phyloP scores from a whole-genome alignment of 345 rosid species.

The Triadica sebifera region DNA sequence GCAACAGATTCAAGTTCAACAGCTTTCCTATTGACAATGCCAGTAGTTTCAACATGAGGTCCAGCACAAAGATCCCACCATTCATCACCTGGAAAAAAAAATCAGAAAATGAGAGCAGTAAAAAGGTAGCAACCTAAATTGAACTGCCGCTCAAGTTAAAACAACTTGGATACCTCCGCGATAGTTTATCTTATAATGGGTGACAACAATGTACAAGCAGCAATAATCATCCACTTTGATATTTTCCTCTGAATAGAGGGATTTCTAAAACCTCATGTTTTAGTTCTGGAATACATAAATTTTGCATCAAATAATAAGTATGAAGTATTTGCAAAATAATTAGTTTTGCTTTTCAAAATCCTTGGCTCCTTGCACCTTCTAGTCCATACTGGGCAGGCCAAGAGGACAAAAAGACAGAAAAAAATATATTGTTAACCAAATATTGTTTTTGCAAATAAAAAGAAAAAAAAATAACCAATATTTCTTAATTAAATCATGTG shows the following conservation, averaged over 20 bases:
- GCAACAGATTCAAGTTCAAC: conserved; percentile 95
- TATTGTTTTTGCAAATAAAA: too few relatives aligned
- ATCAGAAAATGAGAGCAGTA: not conserved
- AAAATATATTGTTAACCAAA: not conserved
- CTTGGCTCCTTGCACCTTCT: not conserved
- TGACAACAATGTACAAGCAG: not conserved
- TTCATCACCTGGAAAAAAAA: conserved; percentile 58
- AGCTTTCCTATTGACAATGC: conserved; percentile 68
- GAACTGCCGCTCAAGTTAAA: not conserved
- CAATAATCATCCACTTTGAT: not conserved
- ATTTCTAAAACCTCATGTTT: too few relatives aligned
- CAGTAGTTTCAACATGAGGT: conserved; percentile 90
- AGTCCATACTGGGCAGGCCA: not conserved
- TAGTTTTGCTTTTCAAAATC: not conserved
- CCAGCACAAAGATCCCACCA: conserved; percentile 99
- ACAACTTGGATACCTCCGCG: not conserved
- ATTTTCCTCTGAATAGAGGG: not conserved
- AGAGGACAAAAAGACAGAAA: not conserved
- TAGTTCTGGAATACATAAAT: too few relatives aligned
- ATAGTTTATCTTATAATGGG: not conserved
- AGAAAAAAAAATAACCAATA: too few relatives aligned
- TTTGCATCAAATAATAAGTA: too few relatives aligned
- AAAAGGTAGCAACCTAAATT: not conserved
- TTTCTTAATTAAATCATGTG: too few relatives aligned
- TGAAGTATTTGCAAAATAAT: not conserved